phyloP scores from a whole-genome alignment of 1,284 basidiomycete genomes.

The Cryptococcus sp. region DNA sequence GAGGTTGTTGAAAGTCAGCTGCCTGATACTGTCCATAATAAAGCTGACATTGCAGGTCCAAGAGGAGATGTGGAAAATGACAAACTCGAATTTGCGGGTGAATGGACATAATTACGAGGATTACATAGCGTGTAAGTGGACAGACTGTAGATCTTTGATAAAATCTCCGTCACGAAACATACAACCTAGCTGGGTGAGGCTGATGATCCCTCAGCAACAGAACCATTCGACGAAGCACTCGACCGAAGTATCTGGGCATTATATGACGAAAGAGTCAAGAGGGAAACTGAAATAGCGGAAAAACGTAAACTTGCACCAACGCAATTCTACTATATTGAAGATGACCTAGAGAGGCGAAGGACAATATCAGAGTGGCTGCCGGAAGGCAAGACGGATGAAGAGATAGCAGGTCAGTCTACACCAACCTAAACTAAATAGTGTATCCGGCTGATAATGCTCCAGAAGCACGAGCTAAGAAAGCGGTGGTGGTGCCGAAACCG shows the following conservation, averaged over 20 bases:
- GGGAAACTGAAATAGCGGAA: slow-evolving; percentile 62
- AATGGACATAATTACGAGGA: slow-evolving; percentile 73
- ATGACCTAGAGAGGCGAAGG: slow-evolving; percentile 53
- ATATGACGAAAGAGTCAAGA: slow-evolving; percentile 61
- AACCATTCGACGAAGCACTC: slow-evolving; percentile 72
- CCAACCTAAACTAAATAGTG: background rate
- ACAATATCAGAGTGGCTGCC: slow-evolving; percentile 47
- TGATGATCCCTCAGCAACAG: too few relatives aligned
- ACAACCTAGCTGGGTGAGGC: too few relatives aligned
- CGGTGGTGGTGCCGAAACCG: slow-evolving; percentile 24
- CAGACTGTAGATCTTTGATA: background rate
- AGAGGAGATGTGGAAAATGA: slow-evolving; percentile 56
- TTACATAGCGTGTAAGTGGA: slow-evolving; percentile 53
- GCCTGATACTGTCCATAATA: background rate
- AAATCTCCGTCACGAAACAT: background rate
- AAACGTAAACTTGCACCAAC: slow-evolving; percentile 57
- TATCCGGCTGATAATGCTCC: background rate
- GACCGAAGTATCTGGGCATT: slow-evolving; percentile 68
- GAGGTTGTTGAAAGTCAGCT: slow-evolving; percentile 28
- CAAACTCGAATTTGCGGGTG: slow-evolving; percentile 66
- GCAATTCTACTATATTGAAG: slow-evolving; percentile 54
- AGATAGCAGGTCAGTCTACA: slow-evolving; percentile 8
- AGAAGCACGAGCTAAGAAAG: slow-evolving; percentile 4
- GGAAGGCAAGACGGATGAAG: slow-evolving; percentile 24
- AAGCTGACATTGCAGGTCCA: slow-evolving; percentile 17